Percentiles rank a stretch among this genome's conserved stretches.
phyloP scores from a whole-genome alignment of 352 stramenopile species.

The Thraustochytrium sp. region DNA sequence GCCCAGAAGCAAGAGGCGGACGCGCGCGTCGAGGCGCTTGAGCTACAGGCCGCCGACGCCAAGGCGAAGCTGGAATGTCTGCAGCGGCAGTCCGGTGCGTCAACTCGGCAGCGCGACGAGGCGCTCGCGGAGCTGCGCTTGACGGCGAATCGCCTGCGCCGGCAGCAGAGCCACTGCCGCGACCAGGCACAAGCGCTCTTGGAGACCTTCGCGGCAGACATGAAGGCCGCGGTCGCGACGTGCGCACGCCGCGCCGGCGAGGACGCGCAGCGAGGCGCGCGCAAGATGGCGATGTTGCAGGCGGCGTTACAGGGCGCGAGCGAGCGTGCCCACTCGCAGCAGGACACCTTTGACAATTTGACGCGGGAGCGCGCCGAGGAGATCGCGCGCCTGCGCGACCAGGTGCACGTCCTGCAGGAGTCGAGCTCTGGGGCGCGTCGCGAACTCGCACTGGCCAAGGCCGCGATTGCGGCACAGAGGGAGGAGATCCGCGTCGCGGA shows the following conservation, averaged over 20 bases:
- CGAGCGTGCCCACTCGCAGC: background rate
- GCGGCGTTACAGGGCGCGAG: background rate
- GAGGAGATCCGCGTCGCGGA: background rate
- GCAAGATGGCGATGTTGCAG: background rate
- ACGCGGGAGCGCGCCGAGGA: background rate
- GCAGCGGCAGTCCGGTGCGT: background rate
- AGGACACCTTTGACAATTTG: background rate
- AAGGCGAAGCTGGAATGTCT: too few relatives aligned
- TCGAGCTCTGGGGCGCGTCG: background rate
- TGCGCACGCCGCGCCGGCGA: background rate
- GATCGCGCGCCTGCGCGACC: background rate
- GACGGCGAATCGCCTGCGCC: background rate
- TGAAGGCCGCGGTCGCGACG: background rate
- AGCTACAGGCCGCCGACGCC: too few relatives aligned
- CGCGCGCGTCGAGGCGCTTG: too few relatives aligned
- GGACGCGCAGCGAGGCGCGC: background rate
- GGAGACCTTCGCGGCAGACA: background rate
- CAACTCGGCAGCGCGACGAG: background rate
- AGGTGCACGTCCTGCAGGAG: background rate
- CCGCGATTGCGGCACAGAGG: background rate
- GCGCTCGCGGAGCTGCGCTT: background rate
- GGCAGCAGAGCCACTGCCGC: conserved; percentile 4
- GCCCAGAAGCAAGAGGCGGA: too few relatives aligned
- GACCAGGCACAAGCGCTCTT: background rate
- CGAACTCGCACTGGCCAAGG: background rate